Conservation (phyloP, 139 green algal genomes). For the Gonium pectorale region DNA sequence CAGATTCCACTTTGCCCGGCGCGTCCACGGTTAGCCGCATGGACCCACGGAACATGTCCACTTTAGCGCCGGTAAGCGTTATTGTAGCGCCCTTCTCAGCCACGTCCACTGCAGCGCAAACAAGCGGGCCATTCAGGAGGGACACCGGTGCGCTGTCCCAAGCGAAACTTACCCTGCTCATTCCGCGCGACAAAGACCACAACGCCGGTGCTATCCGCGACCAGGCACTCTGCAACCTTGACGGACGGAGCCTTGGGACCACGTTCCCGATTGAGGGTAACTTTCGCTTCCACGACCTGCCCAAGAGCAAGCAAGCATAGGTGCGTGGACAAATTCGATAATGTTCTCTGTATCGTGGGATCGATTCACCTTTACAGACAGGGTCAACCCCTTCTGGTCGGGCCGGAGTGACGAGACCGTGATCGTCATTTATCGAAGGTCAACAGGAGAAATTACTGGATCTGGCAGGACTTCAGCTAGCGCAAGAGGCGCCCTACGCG, state of each 20-base stretch:
- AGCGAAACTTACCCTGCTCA: conserved; percentile 82
- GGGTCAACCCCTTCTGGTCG: conserved; percentile 29
- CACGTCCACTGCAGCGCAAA: conserved; percentile 81
- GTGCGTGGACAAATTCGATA: not conserved
- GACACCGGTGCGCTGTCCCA: not conserved
- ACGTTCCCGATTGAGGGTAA: conserved; percentile 73
- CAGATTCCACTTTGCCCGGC: conserved; percentile 77
- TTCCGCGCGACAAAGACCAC: conserved; percentile 89
- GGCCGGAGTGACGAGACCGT: conserved; percentile 18
- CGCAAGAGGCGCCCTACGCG: too few relatives aligned
- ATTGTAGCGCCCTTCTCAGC: conserved; percentile 73
- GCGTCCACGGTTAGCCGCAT: conserved; percentile 91
- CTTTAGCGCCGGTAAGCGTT: conserved; percentile 85
- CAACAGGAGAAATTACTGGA: too few relatives aligned
- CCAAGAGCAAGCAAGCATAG: not conserved
- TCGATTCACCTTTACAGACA: conserved; percentile 49
- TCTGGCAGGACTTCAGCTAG: too few relatives aligned
- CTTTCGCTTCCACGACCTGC: conserved; percentile 82
- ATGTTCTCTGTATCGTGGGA: not conserved
- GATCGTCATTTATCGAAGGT: conserved; percentile 17
- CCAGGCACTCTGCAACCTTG: conserved; percentile 87
- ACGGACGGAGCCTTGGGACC: conserved; percentile 51
- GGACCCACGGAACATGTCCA: conserved; percentile 92
- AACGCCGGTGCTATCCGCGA: conserved; percentile 87
- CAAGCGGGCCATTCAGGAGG: not conserved